These are phyloP conservation scores for Solanum commersonii DNA, from an alignment of 257 asterid species.

Conservation along the genomic window DNA sequence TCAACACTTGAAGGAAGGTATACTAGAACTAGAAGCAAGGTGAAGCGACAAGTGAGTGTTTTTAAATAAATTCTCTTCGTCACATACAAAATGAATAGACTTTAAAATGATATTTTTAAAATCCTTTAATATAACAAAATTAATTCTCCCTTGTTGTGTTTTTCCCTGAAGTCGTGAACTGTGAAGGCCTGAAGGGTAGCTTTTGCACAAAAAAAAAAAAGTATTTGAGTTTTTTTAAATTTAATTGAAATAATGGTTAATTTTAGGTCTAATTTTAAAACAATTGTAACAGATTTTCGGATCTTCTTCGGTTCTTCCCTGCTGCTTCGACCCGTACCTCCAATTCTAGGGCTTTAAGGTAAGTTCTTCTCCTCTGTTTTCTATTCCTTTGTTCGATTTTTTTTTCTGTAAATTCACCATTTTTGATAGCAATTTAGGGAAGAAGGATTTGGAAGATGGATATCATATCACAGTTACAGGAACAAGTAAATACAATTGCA, in stretches of 20 bases:
- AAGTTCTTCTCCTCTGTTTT: neutral
- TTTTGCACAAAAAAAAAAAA: no score
- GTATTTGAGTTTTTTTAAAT: no score
- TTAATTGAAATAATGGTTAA: neutral
- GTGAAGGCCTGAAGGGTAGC: no score
- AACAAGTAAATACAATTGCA: constrained; percentile 63
- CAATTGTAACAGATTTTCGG: neutral
- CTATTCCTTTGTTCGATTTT: neutral
- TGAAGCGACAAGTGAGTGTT: no score
- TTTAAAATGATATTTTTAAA: no score
- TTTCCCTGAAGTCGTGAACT: no score
- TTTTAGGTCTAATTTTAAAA: neutral
- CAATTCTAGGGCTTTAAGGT: neutral
- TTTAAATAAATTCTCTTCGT: no score
- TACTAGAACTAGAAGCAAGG: no score
- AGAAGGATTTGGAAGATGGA: constrained; percentile 36
- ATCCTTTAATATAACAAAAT: no score
- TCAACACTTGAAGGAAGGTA: no score
- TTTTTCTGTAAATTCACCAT: neutral
- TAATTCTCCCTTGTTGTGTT: no score
- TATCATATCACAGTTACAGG: constrained; percentile 81
- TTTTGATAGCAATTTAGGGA: neutral
- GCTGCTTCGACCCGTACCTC: neutral
- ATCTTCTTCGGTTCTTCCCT: neutral
- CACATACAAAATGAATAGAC: no score